phyloP scores from a whole-genome alignment of 352 stramenopile genomes.

The Albugo candida region DNA sequence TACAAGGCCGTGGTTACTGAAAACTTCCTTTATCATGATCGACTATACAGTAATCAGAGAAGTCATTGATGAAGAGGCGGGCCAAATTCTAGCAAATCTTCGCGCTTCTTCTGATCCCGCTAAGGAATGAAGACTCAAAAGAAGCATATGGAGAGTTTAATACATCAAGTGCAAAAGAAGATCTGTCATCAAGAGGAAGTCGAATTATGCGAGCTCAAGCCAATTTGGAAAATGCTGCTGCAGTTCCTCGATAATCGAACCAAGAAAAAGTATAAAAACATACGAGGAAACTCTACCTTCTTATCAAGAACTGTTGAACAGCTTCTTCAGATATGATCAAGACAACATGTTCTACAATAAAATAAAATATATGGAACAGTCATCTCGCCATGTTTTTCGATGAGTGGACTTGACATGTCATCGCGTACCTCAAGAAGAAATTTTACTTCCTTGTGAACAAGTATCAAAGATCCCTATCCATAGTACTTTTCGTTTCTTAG shows the following conservation, averaged over 20 bases:
- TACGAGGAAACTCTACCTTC: neutral
- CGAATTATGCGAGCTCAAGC: neutral
- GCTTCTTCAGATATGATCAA: slow-evolving; percentile 2
- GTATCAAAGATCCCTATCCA: slow-evolving; percentile 4
- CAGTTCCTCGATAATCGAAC: slow-evolving; percentile 1
- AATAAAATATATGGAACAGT: slow-evolving; percentile 1
- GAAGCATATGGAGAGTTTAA: neutral
- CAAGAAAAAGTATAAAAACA: neutral
- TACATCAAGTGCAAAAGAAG: slow-evolving; percentile 1
- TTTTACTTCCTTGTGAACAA: neutral
- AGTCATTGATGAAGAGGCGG: slow-evolving; percentile 3
- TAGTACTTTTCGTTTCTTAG: slow-evolving; percentile 2
- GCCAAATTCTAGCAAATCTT: neutral
- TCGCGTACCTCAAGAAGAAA: slow-evolving; percentile 1
- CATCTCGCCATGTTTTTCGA: slow-evolving; percentile 3
- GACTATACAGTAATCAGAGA: slow-evolving; percentile 2
- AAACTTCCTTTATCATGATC: neutral
- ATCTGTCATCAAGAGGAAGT: neutral
- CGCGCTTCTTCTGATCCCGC: slow-evolving; percentile 1
- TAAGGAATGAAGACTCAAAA: slow-evolving; percentile 5
- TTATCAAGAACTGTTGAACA: slow-evolving; percentile 2
- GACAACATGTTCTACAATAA: slow-evolving; percentile 4
- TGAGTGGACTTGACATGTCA: slow-evolving; percentile 3
- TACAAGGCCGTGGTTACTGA: neutral
- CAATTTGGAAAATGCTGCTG: neutral